These are phyloP conservation scores for Syzygium aqueum DNA, from an alignment of 345 rosid species.

Conservation along the genomic window DNA sequence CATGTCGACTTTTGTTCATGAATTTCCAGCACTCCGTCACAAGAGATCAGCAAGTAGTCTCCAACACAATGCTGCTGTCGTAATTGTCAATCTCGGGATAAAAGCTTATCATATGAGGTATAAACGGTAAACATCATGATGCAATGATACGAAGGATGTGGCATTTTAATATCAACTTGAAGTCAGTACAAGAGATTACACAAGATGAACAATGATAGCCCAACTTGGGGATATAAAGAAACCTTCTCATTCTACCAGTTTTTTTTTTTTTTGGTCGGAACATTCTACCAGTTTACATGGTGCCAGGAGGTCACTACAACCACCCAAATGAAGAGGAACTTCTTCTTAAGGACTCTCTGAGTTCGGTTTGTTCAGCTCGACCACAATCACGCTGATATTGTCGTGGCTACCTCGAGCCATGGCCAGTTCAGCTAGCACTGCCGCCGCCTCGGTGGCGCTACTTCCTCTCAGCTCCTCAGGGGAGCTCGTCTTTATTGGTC, in stretches of 20 bases:
- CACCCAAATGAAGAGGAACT: not conserved
- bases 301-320: not conserved
- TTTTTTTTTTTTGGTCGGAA: not conserved
- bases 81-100: not conserved
- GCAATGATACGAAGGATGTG: not conserved
- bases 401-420: conserved; percentile 29
- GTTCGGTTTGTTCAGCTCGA: conserved; percentile 8
- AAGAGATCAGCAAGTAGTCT: not conserved
- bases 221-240: not conserved
- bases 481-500: not conserved
- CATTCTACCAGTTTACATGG: not conserved
- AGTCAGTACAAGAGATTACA: not conserved
- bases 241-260: not conserved
- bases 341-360: not conserved
- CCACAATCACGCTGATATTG: conserved; percentile 29
- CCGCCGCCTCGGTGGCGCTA: conserved; percentile 12
- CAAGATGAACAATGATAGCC: not conserved
- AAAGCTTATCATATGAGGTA: not conserved
- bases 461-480: not conserved
- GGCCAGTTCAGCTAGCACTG: conserved; percentile 21
- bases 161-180: not conserved
- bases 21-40: not conserved
- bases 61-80: not conserved
- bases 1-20: not conserved
- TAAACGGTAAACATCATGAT: not conserved